These are phyloP conservation scores for Monosporascus sp. DNA, from an alignment of 2,329 filamentous ascomycete genomes.

Conservation along the genomic window DNA sequence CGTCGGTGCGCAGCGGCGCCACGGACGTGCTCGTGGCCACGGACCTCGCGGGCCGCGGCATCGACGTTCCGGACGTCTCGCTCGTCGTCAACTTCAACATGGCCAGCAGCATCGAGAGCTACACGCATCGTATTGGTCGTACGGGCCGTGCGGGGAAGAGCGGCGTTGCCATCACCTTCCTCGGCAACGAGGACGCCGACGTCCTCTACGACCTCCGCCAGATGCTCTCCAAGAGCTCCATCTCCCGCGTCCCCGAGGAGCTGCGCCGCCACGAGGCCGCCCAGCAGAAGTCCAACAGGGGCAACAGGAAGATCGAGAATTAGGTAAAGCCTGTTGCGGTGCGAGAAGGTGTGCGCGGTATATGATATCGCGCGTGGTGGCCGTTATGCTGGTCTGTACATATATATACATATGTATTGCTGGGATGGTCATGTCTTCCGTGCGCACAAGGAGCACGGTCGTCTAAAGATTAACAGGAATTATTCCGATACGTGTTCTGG, in stretches of 20 bases:
- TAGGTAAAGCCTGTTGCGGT: not conserved
- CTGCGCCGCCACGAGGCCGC: constrained; percentile 82
- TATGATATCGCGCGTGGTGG: not conserved
- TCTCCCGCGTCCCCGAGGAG: constrained; percentile 88
- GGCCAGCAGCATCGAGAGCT: constrained; percentile 86
- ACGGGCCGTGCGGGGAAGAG: constrained; percentile 96
- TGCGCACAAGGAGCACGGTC: no score
- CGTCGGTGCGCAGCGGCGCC: constrained; percentile 72
- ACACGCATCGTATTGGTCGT: constrained; percentile 93
- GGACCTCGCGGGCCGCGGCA: constrained; percentile 92
- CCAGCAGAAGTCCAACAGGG: constrained; percentile 67
- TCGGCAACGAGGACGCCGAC: constrained; percentile 85
- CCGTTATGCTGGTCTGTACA: constrained; percentile 4
- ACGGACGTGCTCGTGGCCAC: constrained; percentile 92
- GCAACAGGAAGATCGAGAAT: constrained; percentile 23
- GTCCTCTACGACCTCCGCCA: constrained; percentile 92
- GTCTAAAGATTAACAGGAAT: no score
- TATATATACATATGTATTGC: no score
- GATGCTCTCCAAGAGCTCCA: constrained; percentile 86
- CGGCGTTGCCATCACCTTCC: constrained; percentile 92
- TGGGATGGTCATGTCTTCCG: no score
- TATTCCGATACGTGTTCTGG: no score
- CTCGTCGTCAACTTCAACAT: constrained; percentile 99
- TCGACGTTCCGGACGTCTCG: constrained; percentile 90
- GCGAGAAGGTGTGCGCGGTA: no score